These are phyloP conservation scores for Millerozyma acaciae DNA, from an alignment of 805 yeast species.

Conservation along the genomic window DNA sequence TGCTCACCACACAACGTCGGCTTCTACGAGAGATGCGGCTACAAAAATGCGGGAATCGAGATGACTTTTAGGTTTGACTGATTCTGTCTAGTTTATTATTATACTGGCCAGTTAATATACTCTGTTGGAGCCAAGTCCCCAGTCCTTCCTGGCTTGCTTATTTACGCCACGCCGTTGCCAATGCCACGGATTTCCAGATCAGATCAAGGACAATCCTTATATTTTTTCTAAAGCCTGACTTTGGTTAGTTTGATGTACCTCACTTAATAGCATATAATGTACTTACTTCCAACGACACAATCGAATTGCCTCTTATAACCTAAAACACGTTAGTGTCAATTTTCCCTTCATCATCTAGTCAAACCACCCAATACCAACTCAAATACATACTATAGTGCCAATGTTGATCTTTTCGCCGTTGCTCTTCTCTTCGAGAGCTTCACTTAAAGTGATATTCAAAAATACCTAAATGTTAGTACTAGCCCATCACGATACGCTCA, in stretches of 20 bases:
- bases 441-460: conserved; percentile 66
- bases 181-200: too few relatives aligned
- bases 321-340: conserved; percentile 16
- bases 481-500: background rate
- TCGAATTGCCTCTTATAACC: conserved; percentile 74
- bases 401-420: conserved; percentile 50
- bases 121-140: too few relatives aligned
- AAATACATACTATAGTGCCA: conserved; percentile 55
- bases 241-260: conserved; percentile 21
- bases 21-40: conserved; percentile 89
- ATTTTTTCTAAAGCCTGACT: conserved; percentile 33
- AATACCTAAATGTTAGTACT: conserved; percentile 44
- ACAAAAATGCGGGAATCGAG: conserved; percentile 59
- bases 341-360: too few relatives aligned
- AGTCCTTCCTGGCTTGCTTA: too few relatives aligned
- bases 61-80: conserved; percentile 53
- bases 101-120: too few relatives aligned
- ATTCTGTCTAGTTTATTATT: too few relatives aligned
- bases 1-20: conserved; percentile 79
- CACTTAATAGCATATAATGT: conserved; percentile 4
- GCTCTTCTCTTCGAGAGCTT: conserved; percentile 58
- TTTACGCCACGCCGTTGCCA: too few relatives aligned
- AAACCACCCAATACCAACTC: too few relatives aligned
- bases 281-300: conserved; percentile 65
- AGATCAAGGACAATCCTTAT: conserved; percentile 1